Percentiles rank a stretch among this genome's conserved stretches.
These are phyloP conservation scores for Eugenia klotzschiana DNA, from an alignment of 441 rosid genomes.

Conservation along the genomic window DNA sequence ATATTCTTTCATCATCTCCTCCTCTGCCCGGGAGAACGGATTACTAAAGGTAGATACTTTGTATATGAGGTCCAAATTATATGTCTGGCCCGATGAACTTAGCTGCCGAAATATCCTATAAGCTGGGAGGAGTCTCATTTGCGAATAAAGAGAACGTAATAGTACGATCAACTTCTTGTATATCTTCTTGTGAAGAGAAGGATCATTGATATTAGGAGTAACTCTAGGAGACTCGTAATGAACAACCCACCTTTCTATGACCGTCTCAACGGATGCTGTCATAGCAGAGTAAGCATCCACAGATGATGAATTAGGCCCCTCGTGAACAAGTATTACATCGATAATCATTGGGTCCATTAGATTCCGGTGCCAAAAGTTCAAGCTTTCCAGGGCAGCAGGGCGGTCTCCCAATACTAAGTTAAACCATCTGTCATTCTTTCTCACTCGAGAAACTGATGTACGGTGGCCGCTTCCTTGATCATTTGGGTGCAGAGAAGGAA, in stretches of 20 bases:
- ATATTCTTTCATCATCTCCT: constrained; percentile 41
- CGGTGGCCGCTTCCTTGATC: constrained; percentile 18
- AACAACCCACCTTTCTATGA: constrained; percentile 79
- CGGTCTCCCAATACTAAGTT: constrained; percentile 75
- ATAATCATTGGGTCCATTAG: constrained; percentile 65
- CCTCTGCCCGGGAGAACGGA: constrained; percentile 54
- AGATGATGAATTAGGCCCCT: constrained; percentile 22
- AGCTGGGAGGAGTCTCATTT: constrained; percentile 73
- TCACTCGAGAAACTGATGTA: constrained; percentile 25
- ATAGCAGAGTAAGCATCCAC: constrained; percentile 14
- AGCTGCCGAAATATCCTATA: constrained; percentile 58
- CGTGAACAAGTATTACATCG: constrained; percentile 55
- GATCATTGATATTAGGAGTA: constrained; percentile 31
- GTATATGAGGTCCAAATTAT: constrained; percentile 49
- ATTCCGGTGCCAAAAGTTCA: constrained; percentile 64
- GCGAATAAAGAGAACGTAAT: constrained; percentile 53
- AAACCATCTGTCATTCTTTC: constrained; percentile 83
- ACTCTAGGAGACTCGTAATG: constrained; percentile 46
- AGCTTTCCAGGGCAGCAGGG: constrained; percentile 52
- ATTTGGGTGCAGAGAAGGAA: constrained; percentile 51
- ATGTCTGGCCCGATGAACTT: constrained; percentile 39
- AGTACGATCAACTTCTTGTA: constrained; percentile 72
- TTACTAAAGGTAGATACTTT: constrained; percentile 70
- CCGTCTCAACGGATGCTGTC: constrained; percentile 31
- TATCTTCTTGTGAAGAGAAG: constrained; percentile 47